These are phyloP conservation scores for Penicillium expansum DNA, from an alignment of 2,329 filamentous ascomycete species.

Conservation along the genomic window DNA sequence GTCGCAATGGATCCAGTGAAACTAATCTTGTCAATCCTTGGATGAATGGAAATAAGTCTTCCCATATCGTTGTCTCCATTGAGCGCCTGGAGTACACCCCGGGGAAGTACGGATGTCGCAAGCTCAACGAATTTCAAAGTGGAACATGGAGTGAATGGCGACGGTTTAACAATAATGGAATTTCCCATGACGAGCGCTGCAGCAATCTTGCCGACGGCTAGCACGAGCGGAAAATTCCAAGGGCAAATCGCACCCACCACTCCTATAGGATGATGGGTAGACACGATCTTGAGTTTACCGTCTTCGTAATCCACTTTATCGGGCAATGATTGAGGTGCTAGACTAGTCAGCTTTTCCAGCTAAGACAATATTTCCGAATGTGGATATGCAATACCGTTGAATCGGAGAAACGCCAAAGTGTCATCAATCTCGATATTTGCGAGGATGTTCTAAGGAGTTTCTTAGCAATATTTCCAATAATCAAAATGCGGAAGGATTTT, in stretches of 20 bases:
- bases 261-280: neutral
- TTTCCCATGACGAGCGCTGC: neutral
- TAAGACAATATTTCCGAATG: neutral
- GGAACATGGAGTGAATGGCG: neutral
- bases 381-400: neutral
- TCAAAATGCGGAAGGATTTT: neutral
- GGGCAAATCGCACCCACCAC: neutral
- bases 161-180: neutral
- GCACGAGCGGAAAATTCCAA: neutral
- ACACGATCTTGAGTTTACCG: neutral
- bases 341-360: neutral
- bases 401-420: neutral
- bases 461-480: neutral
- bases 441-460: neutral
- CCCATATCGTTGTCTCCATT: neutral
- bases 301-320: neutral
- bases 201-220: neutral
- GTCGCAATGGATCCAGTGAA: neutral
- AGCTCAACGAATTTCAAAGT: neutral
- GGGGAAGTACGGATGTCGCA: neutral
- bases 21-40: neutral
- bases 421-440: neutral
- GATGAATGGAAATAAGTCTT: neutral
- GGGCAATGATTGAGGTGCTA: neutral
- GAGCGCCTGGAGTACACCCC: neutral